Conservation (phyloP, 208 protist species). For the Leishmania martiniquensis region DNA sequence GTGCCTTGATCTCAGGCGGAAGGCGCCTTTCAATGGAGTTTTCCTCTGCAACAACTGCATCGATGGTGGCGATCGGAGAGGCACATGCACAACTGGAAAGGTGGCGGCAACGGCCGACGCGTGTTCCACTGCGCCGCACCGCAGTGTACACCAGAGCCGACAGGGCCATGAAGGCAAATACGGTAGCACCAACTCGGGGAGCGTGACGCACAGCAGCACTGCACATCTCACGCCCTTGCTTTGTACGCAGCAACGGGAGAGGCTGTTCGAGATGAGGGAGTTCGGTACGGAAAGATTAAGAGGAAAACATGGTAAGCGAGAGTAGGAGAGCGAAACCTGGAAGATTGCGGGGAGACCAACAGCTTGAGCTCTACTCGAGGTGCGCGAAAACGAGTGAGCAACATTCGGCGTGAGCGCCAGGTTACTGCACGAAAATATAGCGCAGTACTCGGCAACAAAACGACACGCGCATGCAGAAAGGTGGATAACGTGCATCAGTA, state of each 20-base stretch:
- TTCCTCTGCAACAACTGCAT: conserved; percentile 16
- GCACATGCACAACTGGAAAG: background rate
- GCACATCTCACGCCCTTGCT: background rate
- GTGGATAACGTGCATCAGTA: background rate
- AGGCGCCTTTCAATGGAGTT: conserved; percentile 39
- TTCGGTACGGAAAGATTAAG: background rate
- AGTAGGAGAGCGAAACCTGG: background rate
- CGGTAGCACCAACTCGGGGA: conserved; percentile 3
- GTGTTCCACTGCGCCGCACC: conserved; percentile 5
- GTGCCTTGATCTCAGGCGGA: conserved; percentile 18
- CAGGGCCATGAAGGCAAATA: conserved; percentile 13
- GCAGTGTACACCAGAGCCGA: conserved; percentile 8
- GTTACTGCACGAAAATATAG: background rate
- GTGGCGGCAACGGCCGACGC: background rate
- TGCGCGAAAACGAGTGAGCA: background rate
- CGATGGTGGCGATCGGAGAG: background rate
- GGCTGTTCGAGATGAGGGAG: background rate
- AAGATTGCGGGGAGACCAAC: background rate
- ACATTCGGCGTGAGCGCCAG: background rate
- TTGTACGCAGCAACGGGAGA: background rate
- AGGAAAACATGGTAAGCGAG: background rate
- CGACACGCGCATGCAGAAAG: background rate
- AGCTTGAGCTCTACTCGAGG: background rate
- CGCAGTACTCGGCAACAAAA: background rate
- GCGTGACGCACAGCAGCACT: background rate